phyloP scores from a whole-genome alignment of 495 filamentous ascomycete genomes.

The Aspergillus ellipticus region DNA sequence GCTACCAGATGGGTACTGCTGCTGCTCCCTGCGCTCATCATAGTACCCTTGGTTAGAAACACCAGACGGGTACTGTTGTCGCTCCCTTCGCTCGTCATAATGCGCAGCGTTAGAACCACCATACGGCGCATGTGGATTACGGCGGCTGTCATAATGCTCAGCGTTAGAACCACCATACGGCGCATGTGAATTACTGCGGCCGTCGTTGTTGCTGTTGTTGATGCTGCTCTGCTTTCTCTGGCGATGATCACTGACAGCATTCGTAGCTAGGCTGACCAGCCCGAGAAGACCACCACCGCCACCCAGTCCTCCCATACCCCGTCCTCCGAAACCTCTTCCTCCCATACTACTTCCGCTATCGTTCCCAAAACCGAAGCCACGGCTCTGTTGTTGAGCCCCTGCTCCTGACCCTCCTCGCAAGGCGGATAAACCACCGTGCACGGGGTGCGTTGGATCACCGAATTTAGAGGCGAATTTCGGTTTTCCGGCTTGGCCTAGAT shows the following conservation, averaged over 20 bases:
- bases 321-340: neutral
- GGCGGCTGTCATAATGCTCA: neutral
- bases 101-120: neutral
- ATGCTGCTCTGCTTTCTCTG: neutral
- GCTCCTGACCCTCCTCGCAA: neutral
- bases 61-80: neutral
- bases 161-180: neutral
- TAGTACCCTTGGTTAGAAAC: neutral
- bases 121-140: too few species aligned
- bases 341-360: neutral
- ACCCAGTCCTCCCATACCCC: neutral
- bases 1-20: neutral
- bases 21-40: neutral
- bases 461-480: slow-evolving; percentile 38
- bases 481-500: slow-evolving; percentile 14
- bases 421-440: neutral
- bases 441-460: slow-evolving; percentile 43
- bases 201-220: neutral
- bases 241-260: neutral
- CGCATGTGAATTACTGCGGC: neutral
- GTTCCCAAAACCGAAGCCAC: slow-evolving; percentile 1
- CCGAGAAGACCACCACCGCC: slow-evolving; percentile 6
- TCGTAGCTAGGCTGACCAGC: neutral
- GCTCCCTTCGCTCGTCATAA: neutral
- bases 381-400: neutral